phyloP scores from a whole-genome alignment of 192 early-diverging fungal species.

The Rhizoclosmatium globosum region DNA sequence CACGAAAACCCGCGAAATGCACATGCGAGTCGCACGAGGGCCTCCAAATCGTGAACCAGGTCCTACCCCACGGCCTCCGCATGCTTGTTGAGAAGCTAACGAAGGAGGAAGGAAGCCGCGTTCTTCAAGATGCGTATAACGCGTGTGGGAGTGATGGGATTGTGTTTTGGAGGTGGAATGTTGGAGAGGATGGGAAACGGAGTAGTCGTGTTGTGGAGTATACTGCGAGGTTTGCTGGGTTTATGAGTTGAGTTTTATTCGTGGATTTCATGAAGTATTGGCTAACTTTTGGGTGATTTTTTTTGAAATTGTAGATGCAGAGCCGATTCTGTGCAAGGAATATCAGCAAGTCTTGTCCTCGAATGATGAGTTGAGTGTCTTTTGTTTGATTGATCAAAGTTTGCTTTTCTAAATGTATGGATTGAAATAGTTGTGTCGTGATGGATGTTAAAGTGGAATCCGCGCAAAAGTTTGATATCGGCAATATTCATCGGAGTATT shows the following conservation, averaged over 20 bases:
- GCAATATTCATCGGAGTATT: not conserved
- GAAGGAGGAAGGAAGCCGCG: conserved; percentile 14
- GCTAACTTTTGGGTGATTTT: not conserved
- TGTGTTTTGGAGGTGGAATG: conserved; percentile 24
- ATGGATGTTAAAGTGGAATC: not conserved
- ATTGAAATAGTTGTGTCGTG: not conserved
- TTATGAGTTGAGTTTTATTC: not conserved
- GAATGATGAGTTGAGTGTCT: conserved; percentile 17
- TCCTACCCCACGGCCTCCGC: not conserved
- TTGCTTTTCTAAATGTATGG: not conserved
- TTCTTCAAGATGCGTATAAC: not conserved
- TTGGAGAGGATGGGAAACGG: not conserved
- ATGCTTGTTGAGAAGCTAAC: not conserved
- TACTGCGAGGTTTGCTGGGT: conserved; percentile 6
- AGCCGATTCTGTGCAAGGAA: conserved; percentile 17
- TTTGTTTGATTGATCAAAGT: not conserved
- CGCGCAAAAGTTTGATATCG: conserved; percentile 10
- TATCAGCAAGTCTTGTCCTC: conserved; percentile 7
- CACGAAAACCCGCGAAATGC: not conserved
- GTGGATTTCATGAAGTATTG: not conserved
- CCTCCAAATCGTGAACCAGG: conserved; percentile 1
- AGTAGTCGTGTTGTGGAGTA: conserved; percentile 5
- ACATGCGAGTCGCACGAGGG: conserved; percentile 19
- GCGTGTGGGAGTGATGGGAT: conserved; percentile 1
- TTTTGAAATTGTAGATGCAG: not conserved